Base-by-base conservation (phyloP, 805 yeast species). In the Saturnispora ahearnii region DNA sequence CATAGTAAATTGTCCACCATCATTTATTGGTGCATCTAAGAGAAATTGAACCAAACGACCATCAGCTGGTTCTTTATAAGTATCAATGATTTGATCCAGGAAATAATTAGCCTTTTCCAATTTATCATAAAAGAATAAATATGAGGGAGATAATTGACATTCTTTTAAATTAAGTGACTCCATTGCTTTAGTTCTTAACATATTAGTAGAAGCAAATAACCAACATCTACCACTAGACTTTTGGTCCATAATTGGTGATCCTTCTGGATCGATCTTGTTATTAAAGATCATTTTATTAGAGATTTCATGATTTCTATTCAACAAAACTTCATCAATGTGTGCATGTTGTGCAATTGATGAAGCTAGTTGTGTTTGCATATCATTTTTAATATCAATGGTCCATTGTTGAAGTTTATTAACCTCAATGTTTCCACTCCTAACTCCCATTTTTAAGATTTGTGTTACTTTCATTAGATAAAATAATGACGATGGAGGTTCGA, bases 1-100 rank as follows among this genome's bases (percentile, higher is more conserved):
- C 93, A 87, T 84, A 55, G 84, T 82, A 74, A 84, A 87, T 66
- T 87, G 96, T 48, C 96, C 96, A 57, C 96, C 96, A 61, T 88
- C 96, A 51, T 75, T 64, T 42, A 81, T 79, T 24, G 96, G 95
- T 49, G 78, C 82, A 4, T 69, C 57, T 49, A 87, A 69, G 44
- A 87, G 66, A 56, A 75, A 77, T 65, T 82, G 86, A 45, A 87
- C 78, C 50, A 85, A 67, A 55, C 95, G 74, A 1, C 89, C 81
- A 54, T 80, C 89, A 47, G 82, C 75, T 41, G 74, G 81, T 62
- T 82, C 81, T 34, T 77, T 71, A 32, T 77, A 73, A 26, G 95
- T 84, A 57, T 83, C 84, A 51, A 82, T 69, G 49, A 86, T 76
- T 63, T 85, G 87, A 54, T 87, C 89, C 56, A 87, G 68, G 66